Evolutionary conservation across 495 filamentous ascomycete species (phyloP).

Genomic region (Aspergillus cavernicola): DNA sequence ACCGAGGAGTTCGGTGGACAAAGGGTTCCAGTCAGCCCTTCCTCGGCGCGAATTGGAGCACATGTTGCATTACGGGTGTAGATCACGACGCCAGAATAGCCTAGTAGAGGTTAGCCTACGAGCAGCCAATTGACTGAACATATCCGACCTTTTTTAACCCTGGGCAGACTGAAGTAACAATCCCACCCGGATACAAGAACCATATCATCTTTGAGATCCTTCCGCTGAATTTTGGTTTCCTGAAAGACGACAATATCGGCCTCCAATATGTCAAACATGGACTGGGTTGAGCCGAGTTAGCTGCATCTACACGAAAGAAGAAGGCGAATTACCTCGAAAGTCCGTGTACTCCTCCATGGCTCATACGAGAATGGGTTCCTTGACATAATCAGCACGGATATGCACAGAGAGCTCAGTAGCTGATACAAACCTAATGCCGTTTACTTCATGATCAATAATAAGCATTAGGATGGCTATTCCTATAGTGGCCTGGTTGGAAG

Average conservation of each 20-base stretch:
- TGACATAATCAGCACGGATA: neutral
- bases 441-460: constrained; percentile 58
- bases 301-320: neutral
- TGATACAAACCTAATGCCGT: constrained; percentile 75
- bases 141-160: constrained; percentile 77
- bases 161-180: constrained; percentile 90
- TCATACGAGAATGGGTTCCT: constrained; percentile 94
- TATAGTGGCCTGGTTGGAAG: neutral
- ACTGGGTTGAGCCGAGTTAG: constrained; percentile 33
- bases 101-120: constrained; percentile 37
- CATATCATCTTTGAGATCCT: constrained; percentile 94
- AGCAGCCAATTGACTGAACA: neutral
- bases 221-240: constrained; percentile 93
- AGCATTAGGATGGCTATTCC: constrained; percentile 5
- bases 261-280: constrained; percentile 92
- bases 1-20: constrained; percentile 69
- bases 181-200: constrained; percentile 95
- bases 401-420: neutral
- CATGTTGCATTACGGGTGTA: constrained; percentile 91
- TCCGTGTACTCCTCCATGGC: constrained; percentile 84
- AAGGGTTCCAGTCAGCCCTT: constrained; percentile 83
- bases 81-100: constrained; percentile 95
- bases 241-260: constrained; percentile 95
- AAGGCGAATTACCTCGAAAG: constrained; percentile 60
- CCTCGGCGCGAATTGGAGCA: constrained; percentile 85